A percentile compares a stretch with the other conserved stretches of the same genome.
Conservation (phyloP, 1,139 yeast genomes). For the Pichia sp. region DNA sequence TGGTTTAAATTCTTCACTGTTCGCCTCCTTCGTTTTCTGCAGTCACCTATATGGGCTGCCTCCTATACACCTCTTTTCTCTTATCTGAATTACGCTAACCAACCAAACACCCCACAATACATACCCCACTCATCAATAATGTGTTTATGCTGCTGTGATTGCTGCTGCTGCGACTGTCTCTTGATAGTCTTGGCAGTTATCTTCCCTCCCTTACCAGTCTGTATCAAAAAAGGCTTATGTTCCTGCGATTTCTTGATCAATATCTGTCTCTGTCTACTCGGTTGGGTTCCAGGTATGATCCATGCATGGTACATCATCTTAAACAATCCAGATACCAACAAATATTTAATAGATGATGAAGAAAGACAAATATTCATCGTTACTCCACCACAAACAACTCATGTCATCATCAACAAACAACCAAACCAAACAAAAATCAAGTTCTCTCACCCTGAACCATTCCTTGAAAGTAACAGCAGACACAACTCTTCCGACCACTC, state of each 20-base stretch:
- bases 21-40: too few relatives aligned
- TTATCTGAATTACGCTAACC: neutral
- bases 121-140: neutral
- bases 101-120: neutral
- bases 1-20: neutral
- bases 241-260: conserved; percentile 61
- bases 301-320: conserved; percentile 67
- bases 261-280: conserved; percentile 54
- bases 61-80: neutral
- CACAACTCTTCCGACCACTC: neutral
- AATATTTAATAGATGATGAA: conserved; percentile 28
- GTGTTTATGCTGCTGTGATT: conserved; percentile 36
- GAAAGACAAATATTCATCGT: conserved; percentile 31
- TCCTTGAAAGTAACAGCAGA: conserved; percentile 19
- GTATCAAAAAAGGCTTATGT: conserved; percentile 65
- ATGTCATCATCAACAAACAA: conserved; percentile 24
- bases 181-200: conserved; percentile 59
- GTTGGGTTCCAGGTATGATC: conserved; percentile 68
- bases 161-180: conserved; percentile 49
- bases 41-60: too few relatives aligned
- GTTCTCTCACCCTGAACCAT: conserved; percentile 33
- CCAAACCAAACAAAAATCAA: conserved; percentile 26
- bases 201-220: conserved; percentile 72
- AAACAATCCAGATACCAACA: conserved; percentile 23
- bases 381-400: conserved; percentile 25